Conservation (phyloP, 768 basidiomycete species). For the Saitozyma sp. region DNA sequence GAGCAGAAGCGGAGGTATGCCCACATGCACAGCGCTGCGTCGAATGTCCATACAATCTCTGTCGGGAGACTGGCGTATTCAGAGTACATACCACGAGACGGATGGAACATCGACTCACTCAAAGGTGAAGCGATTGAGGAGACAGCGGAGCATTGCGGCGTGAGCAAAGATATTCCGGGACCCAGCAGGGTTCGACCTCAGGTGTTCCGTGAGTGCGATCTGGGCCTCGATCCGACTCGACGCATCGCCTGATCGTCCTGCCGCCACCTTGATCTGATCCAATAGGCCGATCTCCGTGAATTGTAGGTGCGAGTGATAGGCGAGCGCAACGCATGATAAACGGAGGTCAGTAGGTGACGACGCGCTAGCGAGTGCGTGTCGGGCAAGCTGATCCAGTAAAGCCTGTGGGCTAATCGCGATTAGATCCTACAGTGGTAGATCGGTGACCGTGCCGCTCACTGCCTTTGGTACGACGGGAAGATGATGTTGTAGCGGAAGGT, state of each 20-base stretch:
- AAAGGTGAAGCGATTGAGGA: conserved; percentile 17
- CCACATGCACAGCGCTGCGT: conserved; percentile 22
- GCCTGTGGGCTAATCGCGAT: no score
- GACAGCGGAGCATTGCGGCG: conserved; percentile 17
- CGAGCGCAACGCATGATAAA: conserved; percentile 8
- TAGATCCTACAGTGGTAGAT: no score
- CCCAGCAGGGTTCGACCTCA: conserved; percentile 1
- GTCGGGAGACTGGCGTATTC: conserved; percentile 8
- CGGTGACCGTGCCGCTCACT: no score
- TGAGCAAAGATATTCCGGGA: conserved; percentile 13
- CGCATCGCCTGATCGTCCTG: conserved; percentile 12
- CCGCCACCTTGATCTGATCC: conserved; percentile 18
- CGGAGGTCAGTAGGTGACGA: no score
- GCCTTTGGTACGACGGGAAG: no score
- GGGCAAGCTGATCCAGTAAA: no score
- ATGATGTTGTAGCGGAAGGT: no score
- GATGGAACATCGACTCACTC: conserved; percentile 9
- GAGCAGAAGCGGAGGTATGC: conserved; percentile 4
- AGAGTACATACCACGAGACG: not conserved
- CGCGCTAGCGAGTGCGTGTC: no score
- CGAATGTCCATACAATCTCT: conserved; percentile 20
- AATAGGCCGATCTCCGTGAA: conserved; percentile 14
- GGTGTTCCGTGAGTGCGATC: not conserved
- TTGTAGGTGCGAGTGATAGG: conserved; percentile 22
- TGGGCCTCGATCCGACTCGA: conserved; percentile 2